These are phyloP conservation scores for Chalaropsis thielavioides DNA, from an alignment of 2,329 filamentous ascomycete genomes.

Conservation along the genomic window DNA sequence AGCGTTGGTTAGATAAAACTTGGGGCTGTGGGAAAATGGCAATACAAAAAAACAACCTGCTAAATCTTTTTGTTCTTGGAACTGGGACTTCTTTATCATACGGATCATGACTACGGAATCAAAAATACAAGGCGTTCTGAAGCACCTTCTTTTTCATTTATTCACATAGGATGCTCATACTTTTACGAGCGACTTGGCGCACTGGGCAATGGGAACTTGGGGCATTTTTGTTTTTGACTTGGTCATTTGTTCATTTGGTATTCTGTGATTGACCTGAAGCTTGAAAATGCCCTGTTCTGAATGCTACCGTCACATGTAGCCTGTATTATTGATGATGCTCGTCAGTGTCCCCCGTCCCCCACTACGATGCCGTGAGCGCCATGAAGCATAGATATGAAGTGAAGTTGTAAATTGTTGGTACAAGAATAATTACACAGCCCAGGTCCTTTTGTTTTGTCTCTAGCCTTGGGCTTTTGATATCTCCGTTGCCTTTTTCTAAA, in stretches of 20 bases:
- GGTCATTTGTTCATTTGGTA: constrained; percentile 4
- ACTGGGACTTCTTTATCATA: constrained; percentile 14
- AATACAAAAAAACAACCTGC: constrained; percentile 15
- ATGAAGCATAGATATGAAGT: background rate
- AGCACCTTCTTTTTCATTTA: constrained; percentile 11
- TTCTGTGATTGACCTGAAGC: background rate
- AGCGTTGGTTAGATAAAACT: constrained; percentile 20
- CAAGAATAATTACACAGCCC: background rate
- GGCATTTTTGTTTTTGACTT: constrained; percentile 25
- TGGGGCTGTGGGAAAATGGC: constrained; percentile 13
- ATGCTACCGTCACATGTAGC: background rate
- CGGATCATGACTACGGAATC: constrained; percentile 15
- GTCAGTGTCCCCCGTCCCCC: background rate
- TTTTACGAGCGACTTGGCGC: constrained; percentile 25
- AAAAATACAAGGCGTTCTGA: constrained; percentile 18
- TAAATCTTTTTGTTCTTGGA: constrained; percentile 17
- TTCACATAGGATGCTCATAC: constrained; percentile 10
- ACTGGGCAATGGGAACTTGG: constrained; percentile 29
- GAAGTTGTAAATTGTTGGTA: background rate
- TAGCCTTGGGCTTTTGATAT: background rate
- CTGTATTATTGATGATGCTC: background rate
- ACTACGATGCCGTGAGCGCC: background rate
- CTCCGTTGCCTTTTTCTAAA: background rate
- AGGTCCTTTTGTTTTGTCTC: background rate
- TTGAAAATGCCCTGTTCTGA: background rate